Conservation (phyloP, 2,329 filamentous ascomycete genomes). For the Ceratocystiopsis minuta region DNA sequence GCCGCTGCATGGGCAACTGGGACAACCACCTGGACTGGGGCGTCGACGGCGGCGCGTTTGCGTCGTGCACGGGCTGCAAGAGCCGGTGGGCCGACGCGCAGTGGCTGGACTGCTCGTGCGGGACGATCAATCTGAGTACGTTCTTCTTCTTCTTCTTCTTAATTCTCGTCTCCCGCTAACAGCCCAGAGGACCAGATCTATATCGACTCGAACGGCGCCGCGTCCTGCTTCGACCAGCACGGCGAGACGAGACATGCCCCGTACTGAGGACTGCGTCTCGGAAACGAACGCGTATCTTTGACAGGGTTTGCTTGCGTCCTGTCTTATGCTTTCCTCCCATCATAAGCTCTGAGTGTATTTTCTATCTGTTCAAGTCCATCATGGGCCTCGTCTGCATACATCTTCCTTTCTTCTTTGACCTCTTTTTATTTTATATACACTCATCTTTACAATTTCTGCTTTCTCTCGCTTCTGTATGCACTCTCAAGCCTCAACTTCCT, state of each 20-base stretch:
- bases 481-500: no score
- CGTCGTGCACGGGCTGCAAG: constrained; percentile 4
- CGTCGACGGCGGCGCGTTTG: constrained; percentile 4
- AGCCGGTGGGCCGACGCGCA: constrained; percentile 1
- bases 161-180: neutral
- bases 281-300: no score
- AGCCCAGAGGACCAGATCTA: constrained; percentile 2
- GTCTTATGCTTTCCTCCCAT: no score
- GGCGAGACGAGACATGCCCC: neutral
- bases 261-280: neutral
- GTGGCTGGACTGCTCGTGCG: constrained; percentile 7
- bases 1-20: constrained; percentile 7
- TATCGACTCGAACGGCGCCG: neutral
- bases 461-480: no score
- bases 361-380: no score
- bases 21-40: constrained; percentile 6
- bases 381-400: no score
- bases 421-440: no score
- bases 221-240: constrained; percentile 4
- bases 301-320: no score
- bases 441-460: no score
- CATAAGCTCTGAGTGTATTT: no score
- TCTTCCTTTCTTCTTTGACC: no score
- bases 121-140: constrained; percentile 5
- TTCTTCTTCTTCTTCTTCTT: neutral